Evolutionary conservation across 2,329 filamentous ascomycete species (phyloP).

Genomic region (Furcasterigmium sp.): DNA sequence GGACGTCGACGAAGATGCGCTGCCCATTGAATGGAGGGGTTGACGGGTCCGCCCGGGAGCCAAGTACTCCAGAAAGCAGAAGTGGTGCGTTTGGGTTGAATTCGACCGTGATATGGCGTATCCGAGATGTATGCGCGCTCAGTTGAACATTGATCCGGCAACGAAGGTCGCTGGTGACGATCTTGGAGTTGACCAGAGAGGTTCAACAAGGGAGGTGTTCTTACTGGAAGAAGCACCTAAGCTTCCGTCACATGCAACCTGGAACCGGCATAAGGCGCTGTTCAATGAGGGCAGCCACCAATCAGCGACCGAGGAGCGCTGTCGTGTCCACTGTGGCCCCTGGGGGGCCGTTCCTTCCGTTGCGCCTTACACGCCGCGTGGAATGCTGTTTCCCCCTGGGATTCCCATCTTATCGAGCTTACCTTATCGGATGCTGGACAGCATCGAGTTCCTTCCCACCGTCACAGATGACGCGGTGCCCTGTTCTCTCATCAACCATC

Average conservation of each 20-base stretch:
- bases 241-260: background rate
- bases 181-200: no score
- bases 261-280: background rate
- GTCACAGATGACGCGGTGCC: background rate
- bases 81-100: background rate
- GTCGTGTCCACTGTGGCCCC: background rate
- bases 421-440: background rate
- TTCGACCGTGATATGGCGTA: background rate
- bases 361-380: background rate
- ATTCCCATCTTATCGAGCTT: background rate
- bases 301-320: background rate
- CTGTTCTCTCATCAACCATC: no score
- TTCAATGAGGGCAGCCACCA: background rate
- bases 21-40: conserved; percentile 1
- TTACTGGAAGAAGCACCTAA: background rate
- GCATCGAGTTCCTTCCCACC: background rate
- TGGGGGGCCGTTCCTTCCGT: background rate
- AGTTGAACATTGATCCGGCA: no score
- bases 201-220: background rate
- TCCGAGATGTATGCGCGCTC: background rate
- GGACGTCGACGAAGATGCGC: conserved; percentile 10
- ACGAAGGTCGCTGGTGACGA: no score
- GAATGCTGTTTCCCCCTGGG: background rate
- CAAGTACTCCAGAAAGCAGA: background rate
- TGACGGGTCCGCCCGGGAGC: conserved; percentile 6